Evolutionary conservation across 2,329 filamentous ascomycete genomes (phyloP), one percentile per base, ranked within the genome.

Genomic region (Aspergillus vadensis): DNA sequence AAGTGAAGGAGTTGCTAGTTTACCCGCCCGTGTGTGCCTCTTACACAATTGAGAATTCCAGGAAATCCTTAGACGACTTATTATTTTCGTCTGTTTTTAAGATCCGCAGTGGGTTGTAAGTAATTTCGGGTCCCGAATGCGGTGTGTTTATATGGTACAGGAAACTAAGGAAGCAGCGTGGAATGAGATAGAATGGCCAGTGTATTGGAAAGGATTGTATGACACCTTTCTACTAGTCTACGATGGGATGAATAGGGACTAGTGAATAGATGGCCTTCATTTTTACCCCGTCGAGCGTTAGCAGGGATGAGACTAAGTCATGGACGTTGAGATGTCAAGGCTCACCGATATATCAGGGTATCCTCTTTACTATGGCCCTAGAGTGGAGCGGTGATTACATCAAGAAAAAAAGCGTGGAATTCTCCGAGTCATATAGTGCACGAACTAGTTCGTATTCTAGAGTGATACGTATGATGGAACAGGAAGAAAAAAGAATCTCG

Each of bases 61-160:
- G n/a, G 23, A 5, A 23, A 17, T 17, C 2, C 7, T 17, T 30
- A 32, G 15, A 50, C 25, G n/a, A 17, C 15, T 55, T n/a, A n/a
- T 30, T 55, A 47, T 38, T 27, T 27, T 27, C 25, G 25, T 27
- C 15, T 36, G 12, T 12, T 32, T 55, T 9, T 43, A 55, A 63
- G 67, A 61, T 69, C 67, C 66, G 65, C 67, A 59, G 67, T 69
- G 67, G 65, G 55, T 43, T 66, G 58, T 52, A 63, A 60, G 57
- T 52, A 63, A 60, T 63, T 59, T 64, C 60, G 57, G 38, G 55
- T 53, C 54, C 63, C 63, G 61, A 64, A 62, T 59, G 63, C 62
- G 63, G 62, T 66, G 62, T 63, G 57, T 55, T 54, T 44, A 55
- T 52, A 57, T 53, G 57, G 56, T 61, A 57, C 48, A 56, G 59